Percentiles rank a stretch among this genome's conserved stretches.
Conservation (phyloP, 148 eudicot species). For the Drosera capensis region DNA sequence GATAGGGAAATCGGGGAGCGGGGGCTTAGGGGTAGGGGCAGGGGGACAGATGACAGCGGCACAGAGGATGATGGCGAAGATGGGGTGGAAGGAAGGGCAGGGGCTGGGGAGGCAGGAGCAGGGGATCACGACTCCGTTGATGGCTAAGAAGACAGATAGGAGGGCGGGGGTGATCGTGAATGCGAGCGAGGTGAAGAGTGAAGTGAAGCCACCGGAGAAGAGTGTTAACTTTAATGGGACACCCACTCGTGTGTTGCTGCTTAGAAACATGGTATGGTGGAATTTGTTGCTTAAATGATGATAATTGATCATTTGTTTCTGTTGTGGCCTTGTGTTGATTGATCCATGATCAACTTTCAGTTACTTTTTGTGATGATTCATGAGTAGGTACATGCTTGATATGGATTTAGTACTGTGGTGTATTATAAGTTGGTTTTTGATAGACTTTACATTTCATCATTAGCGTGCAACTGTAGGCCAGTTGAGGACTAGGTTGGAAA, state of each 20-base stretch:
- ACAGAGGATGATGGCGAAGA: constrained; percentile 97
- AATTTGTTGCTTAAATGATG: background rate
- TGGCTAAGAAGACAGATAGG: constrained; percentile 85
- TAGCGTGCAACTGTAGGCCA: too few relatives aligned
- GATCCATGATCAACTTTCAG: too few relatives aligned
- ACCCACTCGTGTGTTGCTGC: constrained; percentile 84
- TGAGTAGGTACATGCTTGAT: too few relatives aligned
- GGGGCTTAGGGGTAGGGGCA: constrained; percentile 79
- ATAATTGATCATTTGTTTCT: too few relatives aligned
- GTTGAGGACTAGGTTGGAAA: too few relatives aligned
- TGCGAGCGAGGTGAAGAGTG: constrained; percentile 44
- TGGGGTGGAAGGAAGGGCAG: constrained; percentile 98
- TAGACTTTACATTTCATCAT: too few relatives aligned
- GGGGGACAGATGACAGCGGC: constrained; percentile 98
- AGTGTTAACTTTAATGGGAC: constrained; percentile 53
- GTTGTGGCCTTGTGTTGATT: too few relatives aligned
- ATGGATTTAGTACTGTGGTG: too few relatives aligned
- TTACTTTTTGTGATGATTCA: too few relatives aligned
- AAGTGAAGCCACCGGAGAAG: constrained; percentile 80
- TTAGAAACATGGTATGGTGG: constrained; percentile 68
- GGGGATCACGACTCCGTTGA: constrained; percentile 84
- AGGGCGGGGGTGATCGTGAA: constrained; percentile 89
- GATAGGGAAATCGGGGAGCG: constrained; percentile 76
- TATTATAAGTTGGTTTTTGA: too few relatives aligned
- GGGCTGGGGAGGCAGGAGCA: constrained; percentile 90